Evolutionary conservation across 805 yeast genomes (phyloP), one percentile per base, ranked within the genome.

Genomic region (Hanseniaspora guilliermondii): DNA sequence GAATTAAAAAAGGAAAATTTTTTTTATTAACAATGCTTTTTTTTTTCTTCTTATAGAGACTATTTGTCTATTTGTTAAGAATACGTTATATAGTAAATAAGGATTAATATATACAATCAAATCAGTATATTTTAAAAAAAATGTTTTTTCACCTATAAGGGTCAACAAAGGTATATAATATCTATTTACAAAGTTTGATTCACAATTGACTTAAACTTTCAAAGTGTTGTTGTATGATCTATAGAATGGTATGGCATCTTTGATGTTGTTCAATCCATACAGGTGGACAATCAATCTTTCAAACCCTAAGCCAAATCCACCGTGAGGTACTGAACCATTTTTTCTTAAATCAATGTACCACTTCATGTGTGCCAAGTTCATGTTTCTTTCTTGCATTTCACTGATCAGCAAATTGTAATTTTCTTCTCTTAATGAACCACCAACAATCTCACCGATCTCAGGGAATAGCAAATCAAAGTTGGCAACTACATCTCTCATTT

Each of bases 271-370:
- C 32, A 83, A 89, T 19, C 83, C 73, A 7, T 81, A 74, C 54
- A 88, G 69, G 60, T 82, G 89, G 53, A 84, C 79, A 16, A 93
- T 66, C 32, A 93, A 68, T 57, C 99, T 72, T 66, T 93, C 98
- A 60, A 89, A 79, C 0, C 99, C 99, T 73, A 93, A 72, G 0
- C 99, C 99, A 68, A 84, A 93, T 0, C 99, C 99, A 47, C 98
- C 98, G 65, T 91, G 97, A 0, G 97, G 96, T 22, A 82, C 82
- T 2, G 85, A 71, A 0, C 97, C 97, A 60, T 84, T 81, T 57
- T 71, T 71, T 57, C 98, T 73, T 8, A 85, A 72, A 1, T 82
- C 76, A 27, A 83, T 60, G 64, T 89, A 93, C 99, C 99, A 93
- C 32, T 77, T 73, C 66, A 93, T 66, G n/a, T 30, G 40, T 11